Evolutionary conservation across 352 stramenopile species (phyloP).

Genomic region (Pythium graminicola): DNA sequence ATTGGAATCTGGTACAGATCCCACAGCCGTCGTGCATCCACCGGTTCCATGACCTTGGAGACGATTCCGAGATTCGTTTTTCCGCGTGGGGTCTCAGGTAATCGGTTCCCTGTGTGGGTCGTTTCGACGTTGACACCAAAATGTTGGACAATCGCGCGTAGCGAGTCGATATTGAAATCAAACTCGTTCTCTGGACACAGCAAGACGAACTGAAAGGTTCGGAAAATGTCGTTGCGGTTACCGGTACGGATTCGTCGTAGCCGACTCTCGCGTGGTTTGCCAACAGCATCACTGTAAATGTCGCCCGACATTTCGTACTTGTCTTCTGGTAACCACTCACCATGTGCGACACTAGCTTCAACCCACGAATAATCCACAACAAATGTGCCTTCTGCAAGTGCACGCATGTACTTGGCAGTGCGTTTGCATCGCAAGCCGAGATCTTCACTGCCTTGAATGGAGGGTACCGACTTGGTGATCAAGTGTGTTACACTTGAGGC

Average conservation of each 20-base stretch:
- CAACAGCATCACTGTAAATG: conserved; percentile 66
- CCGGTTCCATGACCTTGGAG: conserved; percentile 53
- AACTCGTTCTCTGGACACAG: conserved; percentile 63
- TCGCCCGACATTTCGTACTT: conserved; percentile 74
- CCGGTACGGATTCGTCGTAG: conserved; percentile 41
- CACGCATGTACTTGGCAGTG: conserved; percentile 84
- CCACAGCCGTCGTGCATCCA: conserved; percentile 50
- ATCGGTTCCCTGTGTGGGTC: conserved; percentile 4
- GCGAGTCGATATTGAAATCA: conserved; percentile 62
- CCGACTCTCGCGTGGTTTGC: conserved; percentile 61
- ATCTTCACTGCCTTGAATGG: conserved; percentile 11
- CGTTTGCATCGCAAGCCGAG: conserved; percentile 55
- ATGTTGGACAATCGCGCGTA: conserved; percentile 52
- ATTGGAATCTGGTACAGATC: conserved; percentile 72
- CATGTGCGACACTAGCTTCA: conserved; percentile 47
- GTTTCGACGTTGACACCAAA: conserved; percentile 57
- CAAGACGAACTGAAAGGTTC: conserved; percentile 64
- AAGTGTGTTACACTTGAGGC: conserved; percentile 66
- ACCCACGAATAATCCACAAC: conserved; percentile 79
- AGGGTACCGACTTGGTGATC: conserved; percentile 57
- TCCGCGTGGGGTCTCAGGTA: conserved; percentile 2
- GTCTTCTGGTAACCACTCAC: conserved; percentile 61
- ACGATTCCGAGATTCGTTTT: conserved; percentile 52
- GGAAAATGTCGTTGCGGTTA: conserved; percentile 70
- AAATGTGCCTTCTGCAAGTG: conserved; percentile 60